These are phyloP conservation scores for Oxytropis ochrocephala DNA, from an alignment of 306 rosid species.

Conservation along the genomic window DNA sequence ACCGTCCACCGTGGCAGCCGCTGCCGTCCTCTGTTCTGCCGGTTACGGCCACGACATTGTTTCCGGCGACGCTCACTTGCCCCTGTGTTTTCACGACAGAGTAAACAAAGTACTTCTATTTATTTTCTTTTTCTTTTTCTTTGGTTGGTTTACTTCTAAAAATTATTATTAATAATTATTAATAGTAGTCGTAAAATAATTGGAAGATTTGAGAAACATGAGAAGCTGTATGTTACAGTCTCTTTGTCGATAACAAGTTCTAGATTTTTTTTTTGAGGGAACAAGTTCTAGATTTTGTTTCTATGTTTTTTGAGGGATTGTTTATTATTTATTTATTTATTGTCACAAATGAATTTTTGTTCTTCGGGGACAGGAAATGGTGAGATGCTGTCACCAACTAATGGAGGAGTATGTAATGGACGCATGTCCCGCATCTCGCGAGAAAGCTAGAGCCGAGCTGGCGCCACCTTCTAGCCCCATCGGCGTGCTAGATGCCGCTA, in stretches of 20 bases:
- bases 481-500: conserved; percentile 67
- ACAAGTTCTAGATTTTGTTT: background rate
- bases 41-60: background rate
- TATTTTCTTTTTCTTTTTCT: background rate
- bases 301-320: background rate
- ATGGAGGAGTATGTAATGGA: conserved; percentile 58
- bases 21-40: conserved; percentile 57
- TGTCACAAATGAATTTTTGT: conserved; percentile 16
- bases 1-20: conserved; percentile 62
- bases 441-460: conserved; percentile 20
- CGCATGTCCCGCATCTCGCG: conserved; percentile 46
- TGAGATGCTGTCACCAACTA: conserved; percentile 78
- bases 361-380: conserved; percentile 56
- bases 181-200: background rate
- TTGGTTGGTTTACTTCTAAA: no score
- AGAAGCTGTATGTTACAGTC: conserved; percentile 25
- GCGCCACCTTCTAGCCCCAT: conserved; percentile 52
- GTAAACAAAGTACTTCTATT: conserved; percentile 45
- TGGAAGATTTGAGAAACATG: conserved; percentile 17
- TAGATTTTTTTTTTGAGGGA: no score
- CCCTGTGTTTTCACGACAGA: conserved; percentile 21
- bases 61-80: background rate
- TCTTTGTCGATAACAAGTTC: background rate
- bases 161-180: no score
- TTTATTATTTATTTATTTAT: background rate